These are phyloP conservation scores for Podila epicladia DNA, from an alignment of 192 early-diverging fungal species.

Conservation along the genomic window DNA sequence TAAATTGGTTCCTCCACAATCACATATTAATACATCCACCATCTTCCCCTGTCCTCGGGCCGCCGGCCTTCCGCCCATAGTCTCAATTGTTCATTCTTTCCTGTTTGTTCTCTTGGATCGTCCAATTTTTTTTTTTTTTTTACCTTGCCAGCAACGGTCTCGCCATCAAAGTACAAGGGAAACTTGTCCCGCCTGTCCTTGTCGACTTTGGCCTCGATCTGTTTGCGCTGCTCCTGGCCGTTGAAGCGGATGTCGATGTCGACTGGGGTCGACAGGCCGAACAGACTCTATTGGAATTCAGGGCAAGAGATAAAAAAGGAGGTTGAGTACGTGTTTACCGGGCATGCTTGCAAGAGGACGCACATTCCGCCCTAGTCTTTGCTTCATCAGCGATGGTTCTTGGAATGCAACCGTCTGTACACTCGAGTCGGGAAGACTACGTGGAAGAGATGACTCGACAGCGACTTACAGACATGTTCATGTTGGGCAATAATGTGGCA, in stretches of 20 bases:
- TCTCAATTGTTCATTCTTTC: not conserved
- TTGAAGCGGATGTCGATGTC: conserved; percentile 89
- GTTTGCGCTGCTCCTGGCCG: conserved; percentile 90
- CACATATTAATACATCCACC: not conserved
- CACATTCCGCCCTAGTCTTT: not conserved
- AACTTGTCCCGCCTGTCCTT: conserved; percentile 93
- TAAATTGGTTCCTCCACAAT: not conserved
- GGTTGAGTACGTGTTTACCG: not conserved
- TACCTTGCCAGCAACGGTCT: conserved; percentile 93
- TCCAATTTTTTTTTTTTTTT: conserved; percentile 65
- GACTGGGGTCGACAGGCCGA: conserved; percentile 86
- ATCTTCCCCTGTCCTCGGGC: not conserved
- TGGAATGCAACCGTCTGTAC: not conserved
- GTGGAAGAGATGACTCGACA: not conserved
- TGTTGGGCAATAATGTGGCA: not conserved
- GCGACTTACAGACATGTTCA: conserved; percentile 4
- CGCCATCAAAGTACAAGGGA: conserved; percentile 97
- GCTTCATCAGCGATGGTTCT: not conserved
- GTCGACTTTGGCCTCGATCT: conserved; percentile 92
- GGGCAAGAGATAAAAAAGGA: not conserved
- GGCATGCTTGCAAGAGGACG: not conserved
- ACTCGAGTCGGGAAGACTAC: not conserved
- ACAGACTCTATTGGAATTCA: conserved; percentile 62
- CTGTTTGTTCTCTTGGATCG: not conserved
- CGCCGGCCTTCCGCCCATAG: not conserved